Percentiles rank a stretch among this genome's conserved stretches.
Conservation (phyloP, 352 stramenopile species). For the Globisporangium radiosum region DNA sequence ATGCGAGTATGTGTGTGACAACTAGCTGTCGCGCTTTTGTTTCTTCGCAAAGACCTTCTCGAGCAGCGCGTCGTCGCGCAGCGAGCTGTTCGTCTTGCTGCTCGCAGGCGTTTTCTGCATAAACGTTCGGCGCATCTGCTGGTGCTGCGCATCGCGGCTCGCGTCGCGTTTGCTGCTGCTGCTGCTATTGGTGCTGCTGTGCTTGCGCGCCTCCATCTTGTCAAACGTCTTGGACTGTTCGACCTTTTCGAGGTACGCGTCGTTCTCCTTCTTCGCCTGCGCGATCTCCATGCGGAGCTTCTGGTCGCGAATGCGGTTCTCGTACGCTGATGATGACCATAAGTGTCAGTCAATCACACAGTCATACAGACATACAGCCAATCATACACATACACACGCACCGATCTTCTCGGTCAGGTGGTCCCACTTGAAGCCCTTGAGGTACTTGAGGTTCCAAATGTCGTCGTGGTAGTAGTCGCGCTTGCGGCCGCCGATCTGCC, state of each 20-base stretch:
- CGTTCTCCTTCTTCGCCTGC: slow-evolving; percentile 84
- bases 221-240: slow-evolving; percentile 83
- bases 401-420: slow-evolving; percentile 98
- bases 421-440: slow-evolving; percentile 98
- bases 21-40: slow-evolving; percentile 17
- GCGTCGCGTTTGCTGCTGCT: background rate
- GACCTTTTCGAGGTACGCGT: slow-evolving; percentile 81
- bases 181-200: slow-evolving; percentile 18
- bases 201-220: slow-evolving; percentile 82
- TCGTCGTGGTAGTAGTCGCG: slow-evolving; percentile 96
- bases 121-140: slow-evolving; percentile 71
- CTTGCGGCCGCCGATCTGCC: slow-evolving; percentile 90
- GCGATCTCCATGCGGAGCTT: slow-evolving; percentile 84
- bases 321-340: slow-evolving; percentile 35
- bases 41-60: slow-evolving; percentile 81
- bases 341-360: background rate
- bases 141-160: slow-evolving; percentile 12
- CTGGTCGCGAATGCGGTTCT: slow-evolving; percentile 83
- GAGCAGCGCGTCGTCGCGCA: slow-evolving; percentile 36
- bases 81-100: slow-evolving; percentile 59
- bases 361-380: background rate
- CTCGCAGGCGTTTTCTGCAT: slow-evolving; percentile 60
- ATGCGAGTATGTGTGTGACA: background rate
- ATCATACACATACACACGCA: slow-evolving; percentile 32
- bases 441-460: slow-evolving; percentile 99